phyloP scores from a whole-genome alignment of 805 yeast genomes.

The Candida parachauliodes region DNA sequence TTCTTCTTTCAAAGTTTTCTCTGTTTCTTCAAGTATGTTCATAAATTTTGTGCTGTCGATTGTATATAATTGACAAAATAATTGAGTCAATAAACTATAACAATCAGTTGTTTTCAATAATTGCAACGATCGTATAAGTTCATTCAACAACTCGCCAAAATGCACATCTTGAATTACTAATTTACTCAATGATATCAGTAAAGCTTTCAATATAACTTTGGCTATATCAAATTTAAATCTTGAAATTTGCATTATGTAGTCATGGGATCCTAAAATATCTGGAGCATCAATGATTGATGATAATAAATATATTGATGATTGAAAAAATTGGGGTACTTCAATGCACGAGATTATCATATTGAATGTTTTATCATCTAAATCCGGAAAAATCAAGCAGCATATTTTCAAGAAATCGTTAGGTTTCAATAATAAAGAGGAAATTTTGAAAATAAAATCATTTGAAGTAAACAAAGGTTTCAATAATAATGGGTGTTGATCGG shows the following conservation, averaged over 20 bases:
- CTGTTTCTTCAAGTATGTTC: constrained; percentile 21
- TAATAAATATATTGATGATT: constrained; percentile 24
- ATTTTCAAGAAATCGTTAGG: constrained; percentile 36
- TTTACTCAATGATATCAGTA: constrained; percentile 22
- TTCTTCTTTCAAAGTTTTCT: constrained; percentile 25
- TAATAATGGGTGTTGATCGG: constrained; percentile 26
- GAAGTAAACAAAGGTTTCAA: constrained; percentile 29
- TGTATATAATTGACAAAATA: constrained; percentile 25
- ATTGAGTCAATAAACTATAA: constrained; percentile 18
- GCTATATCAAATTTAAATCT: constrained; percentile 28
- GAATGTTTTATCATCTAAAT: constrained; percentile 18
- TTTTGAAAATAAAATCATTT: constrained; percentile 23
- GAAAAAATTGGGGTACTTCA: constrained; percentile 26
- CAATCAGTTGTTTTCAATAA: constrained; percentile 29
- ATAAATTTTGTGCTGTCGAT: constrained; percentile 26
- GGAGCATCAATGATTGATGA: constrained; percentile 29
- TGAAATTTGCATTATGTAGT: constrained; percentile 35
- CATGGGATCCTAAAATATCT: constrained; percentile 26
- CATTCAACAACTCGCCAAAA: constrained; percentile 21
- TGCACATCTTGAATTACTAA: constrained; percentile 33
- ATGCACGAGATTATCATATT: constrained; percentile 20
- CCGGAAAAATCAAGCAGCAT: constrained; percentile 20
- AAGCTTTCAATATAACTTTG: constrained; percentile 23
- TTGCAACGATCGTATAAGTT: constrained; percentile 29
- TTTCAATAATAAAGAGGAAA: constrained; percentile 21